phyloP scores from a whole-genome alignment of 2,329 filamentous ascomycete genomes.

The Penicillium sp. region DNA sequence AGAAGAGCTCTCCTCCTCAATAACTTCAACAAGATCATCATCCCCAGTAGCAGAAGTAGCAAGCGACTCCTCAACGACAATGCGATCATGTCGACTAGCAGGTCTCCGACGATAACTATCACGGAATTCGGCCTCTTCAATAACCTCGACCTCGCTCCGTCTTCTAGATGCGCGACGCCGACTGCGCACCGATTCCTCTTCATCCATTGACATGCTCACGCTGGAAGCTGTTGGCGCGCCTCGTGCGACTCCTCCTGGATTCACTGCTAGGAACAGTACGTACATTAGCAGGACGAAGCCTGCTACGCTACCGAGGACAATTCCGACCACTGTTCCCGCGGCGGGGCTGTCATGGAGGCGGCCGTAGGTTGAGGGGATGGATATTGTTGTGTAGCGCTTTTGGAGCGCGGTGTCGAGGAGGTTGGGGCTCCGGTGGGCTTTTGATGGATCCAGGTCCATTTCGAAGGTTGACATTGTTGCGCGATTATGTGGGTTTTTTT shows the following conservation, averaged over 20 bases:
- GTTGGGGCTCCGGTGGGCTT: conserved; percentile 3
- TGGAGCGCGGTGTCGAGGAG: conserved; percentile 15
- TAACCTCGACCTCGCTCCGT: conserved; percentile 34
- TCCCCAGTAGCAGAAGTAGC: conserved; percentile 23
- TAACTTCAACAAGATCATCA: conserved; percentile 58
- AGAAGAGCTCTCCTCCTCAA: conserved; percentile 51
- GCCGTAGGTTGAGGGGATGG: conserved; percentile 65
- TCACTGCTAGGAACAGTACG: conserved; percentile 54
- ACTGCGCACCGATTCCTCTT: conserved; percentile 30
- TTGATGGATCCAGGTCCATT: conserved; percentile 3
- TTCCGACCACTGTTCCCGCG: conserved; percentile 61
- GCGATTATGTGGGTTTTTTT: not conserved
- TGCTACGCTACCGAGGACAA: conserved; percentile 51
- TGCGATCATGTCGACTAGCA: conserved; percentile 18
- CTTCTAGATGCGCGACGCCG: conserved; percentile 17
- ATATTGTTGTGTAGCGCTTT: conserved; percentile 36
- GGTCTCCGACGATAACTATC: conserved; percentile 22
- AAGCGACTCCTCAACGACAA: conserved; percentile 37
- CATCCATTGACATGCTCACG: conserved; percentile 19
- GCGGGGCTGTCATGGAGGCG: conserved; percentile 54
- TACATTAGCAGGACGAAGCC: conserved; percentile 58
- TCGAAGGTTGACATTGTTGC: not conserved
- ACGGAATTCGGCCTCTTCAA: conserved; percentile 31
- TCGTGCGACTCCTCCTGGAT: conserved; percentile 42
- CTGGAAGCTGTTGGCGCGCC: conserved; percentile 10